Percentiles rank a stretch among this genome's conserved stretches.
phyloP scores from a whole-genome alignment of 1,284 basidiomycete genomes.

The Trametes pubescens region DNA sequence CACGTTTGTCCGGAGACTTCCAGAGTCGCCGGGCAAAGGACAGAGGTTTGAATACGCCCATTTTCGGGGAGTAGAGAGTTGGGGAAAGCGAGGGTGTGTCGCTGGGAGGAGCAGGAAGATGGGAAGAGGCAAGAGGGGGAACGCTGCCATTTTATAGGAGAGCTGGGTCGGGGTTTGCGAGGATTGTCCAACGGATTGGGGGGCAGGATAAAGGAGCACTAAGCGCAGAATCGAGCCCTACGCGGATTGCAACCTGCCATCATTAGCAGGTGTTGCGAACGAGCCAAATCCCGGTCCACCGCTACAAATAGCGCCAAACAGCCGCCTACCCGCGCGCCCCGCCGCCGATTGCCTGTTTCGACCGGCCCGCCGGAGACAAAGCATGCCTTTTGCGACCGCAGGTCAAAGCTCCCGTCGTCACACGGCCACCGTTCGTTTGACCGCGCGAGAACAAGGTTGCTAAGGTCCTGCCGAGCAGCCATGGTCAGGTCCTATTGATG shows the following conservation, averaged over 20 bases:
- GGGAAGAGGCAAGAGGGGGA: background rate
- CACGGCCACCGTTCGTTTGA: background rate
- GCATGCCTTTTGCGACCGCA: slow-evolving; percentile 21
- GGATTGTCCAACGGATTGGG: slow-evolving; percentile 22
- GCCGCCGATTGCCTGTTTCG: slow-evolving; percentile 11
- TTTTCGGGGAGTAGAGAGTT: slow-evolving; percentile 4
- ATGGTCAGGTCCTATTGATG: slow-evolving; percentile 1
- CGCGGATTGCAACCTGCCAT: slow-evolving; percentile 30
- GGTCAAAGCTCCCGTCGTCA: slow-evolving; percentile 9
- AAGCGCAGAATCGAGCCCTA: slow-evolving; percentile 14
- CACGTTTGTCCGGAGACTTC: slow-evolving; percentile 1
- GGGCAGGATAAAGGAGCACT: slow-evolving; percentile 29
- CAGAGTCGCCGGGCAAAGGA: background rate
- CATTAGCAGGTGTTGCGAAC: slow-evolving; percentile 20
- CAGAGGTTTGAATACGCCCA: slow-evolving; percentile 2
- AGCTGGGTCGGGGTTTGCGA: slow-evolving; percentile 5
- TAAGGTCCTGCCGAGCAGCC: slow-evolving; percentile 7
- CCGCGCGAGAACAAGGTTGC: slow-evolving; percentile 24
- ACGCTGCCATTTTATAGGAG: slow-evolving; percentile 11
- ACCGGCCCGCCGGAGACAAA: slow-evolving; percentile 23
- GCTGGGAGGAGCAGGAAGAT: slow-evolving; percentile 10
- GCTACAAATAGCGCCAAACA: slow-evolving; percentile 31
- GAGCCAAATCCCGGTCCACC: slow-evolving; percentile 30
- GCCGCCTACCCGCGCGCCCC: slow-evolving; percentile 24
- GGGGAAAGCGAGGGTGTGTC: slow-evolving; percentile 5